Evolutionary conservation across 768 basidiomycete species (phyloP).

Genomic region (Auricularia sp.): DNA sequence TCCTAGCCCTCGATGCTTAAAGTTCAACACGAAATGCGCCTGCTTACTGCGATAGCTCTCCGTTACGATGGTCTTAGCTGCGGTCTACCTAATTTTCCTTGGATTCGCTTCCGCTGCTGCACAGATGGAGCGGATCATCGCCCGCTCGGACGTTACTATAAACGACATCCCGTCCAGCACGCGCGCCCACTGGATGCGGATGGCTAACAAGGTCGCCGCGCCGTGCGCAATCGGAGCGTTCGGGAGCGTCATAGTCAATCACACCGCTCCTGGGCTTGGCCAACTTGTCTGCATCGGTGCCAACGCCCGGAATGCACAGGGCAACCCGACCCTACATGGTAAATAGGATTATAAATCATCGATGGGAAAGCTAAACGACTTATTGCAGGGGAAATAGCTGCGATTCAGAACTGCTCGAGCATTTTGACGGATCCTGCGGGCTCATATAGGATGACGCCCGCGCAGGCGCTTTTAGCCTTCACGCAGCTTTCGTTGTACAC

Average conservation of each 20-base stretch:
- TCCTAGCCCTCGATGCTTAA: too few species aligned
- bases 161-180: conserved; percentile 2
- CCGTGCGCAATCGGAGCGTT: not conserved
- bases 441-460: not conserved
- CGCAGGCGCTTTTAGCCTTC: not conserved
- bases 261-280: not conserved
- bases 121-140: not conserved
- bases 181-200: not conserved
- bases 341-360: not conserved
- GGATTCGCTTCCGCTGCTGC: not conserved
- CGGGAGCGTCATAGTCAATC: conserved; percentile 1
- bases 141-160: not conserved
- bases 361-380: too few species aligned
- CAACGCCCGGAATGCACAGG: not conserved
- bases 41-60: too few species aligned
- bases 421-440: not conserved
- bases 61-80: not conserved
- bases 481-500: not conserved
- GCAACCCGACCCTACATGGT: not conserved
- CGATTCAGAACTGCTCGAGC: conserved; percentile 1
- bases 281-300: not conserved
- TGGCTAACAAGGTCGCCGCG: not conserved
- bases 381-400: not conserved
- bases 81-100: not conserved
- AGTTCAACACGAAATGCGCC: too few species aligned